phyloP scores from a whole-genome alignment of 2,329 filamentous ascomycete genomes.

The Verticillium zaregamsianum region DNA sequence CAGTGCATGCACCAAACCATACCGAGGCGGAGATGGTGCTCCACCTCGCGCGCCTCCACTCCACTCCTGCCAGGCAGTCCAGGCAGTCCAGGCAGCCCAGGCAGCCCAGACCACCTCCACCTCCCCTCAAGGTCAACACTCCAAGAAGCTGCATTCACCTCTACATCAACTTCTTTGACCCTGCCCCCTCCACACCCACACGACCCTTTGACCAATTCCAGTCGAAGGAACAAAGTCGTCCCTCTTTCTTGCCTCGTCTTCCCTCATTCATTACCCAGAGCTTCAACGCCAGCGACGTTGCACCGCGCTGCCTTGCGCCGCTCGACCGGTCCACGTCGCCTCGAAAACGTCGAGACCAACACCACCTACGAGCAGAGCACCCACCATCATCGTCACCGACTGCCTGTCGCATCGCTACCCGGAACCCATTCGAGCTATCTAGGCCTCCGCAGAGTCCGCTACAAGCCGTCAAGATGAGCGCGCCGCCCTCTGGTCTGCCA shows the following conservation, averaged over 20 bases:
- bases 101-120: neutral
- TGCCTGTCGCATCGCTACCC: neutral
- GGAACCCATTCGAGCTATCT: neutral
- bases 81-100: neutral
- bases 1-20: neutral
- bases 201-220: neutral
- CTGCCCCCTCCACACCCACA: neutral
- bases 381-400: neutral
- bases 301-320: neutral
- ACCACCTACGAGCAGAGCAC: neutral
- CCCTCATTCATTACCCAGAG: neutral
- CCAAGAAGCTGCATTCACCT: neutral
- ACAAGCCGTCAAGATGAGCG: conserved; percentile 36
- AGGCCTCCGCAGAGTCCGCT: too few species aligned
- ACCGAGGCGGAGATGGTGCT: neutral
- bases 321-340: neutral
- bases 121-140: neutral
- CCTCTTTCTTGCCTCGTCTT: neutral
- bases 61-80: neutral
- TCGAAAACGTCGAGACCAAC: neutral
- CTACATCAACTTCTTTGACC: neutral
- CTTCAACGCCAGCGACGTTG: neutral
- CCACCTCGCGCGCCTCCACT: neutral
- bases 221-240: neutral
- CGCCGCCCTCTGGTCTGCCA: conserved; percentile 28